Evolutionary conservation across 2,329 filamentous ascomycete species (phyloP).

Genomic region (Fusarium longipes): DNA sequence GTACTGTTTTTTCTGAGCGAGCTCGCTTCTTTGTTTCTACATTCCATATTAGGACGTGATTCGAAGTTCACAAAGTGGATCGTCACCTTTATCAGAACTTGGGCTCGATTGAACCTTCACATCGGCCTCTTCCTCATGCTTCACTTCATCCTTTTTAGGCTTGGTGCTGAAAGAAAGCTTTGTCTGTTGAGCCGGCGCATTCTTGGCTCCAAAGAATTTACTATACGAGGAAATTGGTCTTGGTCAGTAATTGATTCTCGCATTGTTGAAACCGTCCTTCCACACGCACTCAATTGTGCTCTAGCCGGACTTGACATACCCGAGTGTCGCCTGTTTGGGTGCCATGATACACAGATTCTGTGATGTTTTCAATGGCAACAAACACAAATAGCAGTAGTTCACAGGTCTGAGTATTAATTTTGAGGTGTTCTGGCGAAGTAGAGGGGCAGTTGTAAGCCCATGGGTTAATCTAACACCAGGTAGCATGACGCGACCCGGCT

Average conservation of each 20-base stretch:
- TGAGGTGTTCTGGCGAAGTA: slow-evolving; percentile 24
- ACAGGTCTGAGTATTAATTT: slow-evolving; percentile 16
- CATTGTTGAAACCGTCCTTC: slow-evolving; percentile 14
- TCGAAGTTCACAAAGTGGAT: not conserved
- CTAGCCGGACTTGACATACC: slow-evolving; percentile 84
- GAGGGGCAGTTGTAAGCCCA: slow-evolving; percentile 34
- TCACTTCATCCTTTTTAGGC: slow-evolving; percentile 51
- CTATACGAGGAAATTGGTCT: slow-evolving; percentile 58
- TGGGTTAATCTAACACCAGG: slow-evolving; percentile 37
- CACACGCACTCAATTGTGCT: slow-evolving; percentile 75
- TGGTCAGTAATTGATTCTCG: slow-evolving; percentile 14
- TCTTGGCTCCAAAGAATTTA: slow-evolving; percentile 81
- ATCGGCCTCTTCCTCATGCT: slow-evolving; percentile 47
- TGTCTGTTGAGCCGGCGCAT: slow-evolving; percentile 74
- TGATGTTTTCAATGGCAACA: slow-evolving; percentile 8
- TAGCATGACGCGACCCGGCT: slow-evolving; percentile 53
- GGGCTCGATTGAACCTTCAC: slow-evolving; percentile 53
- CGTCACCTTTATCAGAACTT: slow-evolving; percentile 53
- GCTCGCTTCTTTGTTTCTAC: slow-evolving; percentile 61
- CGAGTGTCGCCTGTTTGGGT: slow-evolving; percentile 82
- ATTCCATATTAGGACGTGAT: not conserved
- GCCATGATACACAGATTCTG: slow-evolving; percentile 53
- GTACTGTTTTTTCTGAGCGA: slow-evolving; percentile 41
- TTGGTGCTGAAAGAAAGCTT: slow-evolving; percentile 80
- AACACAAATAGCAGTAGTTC: slow-evolving; percentile 11